phyloP scores from a whole-genome alignment of 805 yeast genomes.

The Candida palmyrensis region DNA sequence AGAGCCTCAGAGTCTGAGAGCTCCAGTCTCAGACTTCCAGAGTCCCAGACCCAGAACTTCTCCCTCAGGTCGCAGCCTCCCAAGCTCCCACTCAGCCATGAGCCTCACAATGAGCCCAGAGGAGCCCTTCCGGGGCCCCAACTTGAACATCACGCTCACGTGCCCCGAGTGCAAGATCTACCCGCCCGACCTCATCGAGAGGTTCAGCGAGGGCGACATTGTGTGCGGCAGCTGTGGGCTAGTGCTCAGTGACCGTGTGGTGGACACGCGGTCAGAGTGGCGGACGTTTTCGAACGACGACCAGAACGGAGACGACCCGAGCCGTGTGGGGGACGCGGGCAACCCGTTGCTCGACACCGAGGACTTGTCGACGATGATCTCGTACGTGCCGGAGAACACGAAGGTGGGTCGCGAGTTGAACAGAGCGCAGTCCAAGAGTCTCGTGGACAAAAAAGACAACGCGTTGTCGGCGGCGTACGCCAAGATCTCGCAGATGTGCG shows the following conservation, averaged over 20 bases:
- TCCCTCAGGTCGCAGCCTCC: too few relatives aligned
- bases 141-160: conserved; percentile 80
- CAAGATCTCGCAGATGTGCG: conserved; percentile 92
- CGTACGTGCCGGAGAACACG: conserved; percentile 81
- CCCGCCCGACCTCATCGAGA: conserved; percentile 92
- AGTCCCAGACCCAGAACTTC: too few relatives aligned
- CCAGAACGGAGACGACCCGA: conserved; percentile 96
- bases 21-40: too few relatives aligned
- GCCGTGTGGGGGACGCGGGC: conserved; percentile 98
- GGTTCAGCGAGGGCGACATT: conserved; percentile 96
- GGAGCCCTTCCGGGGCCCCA: conserved; percentile 55
- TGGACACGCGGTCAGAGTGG: conserved; percentile 97
- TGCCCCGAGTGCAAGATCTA: conserved; percentile 96
- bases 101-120: conserved; percentile 12
- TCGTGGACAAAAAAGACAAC: conserved; percentile 83
- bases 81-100: too few relatives aligned
- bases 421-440: conserved; percentile 81
- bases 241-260: conserved; percentile 85
- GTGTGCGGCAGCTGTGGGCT: conserved; percentile 98
- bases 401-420: conserved; percentile 83
- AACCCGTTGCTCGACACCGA: conserved; percentile 89
- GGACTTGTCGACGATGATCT: conserved; percentile 87
- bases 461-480: conserved; percentile 86
- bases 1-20: too few relatives aligned
- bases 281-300: conserved; percentile 97